These are phyloP conservation scores for Aquilaria yunnanensis DNA, from an alignment of 345 rosid genomes.

Conservation along the genomic window DNA sequence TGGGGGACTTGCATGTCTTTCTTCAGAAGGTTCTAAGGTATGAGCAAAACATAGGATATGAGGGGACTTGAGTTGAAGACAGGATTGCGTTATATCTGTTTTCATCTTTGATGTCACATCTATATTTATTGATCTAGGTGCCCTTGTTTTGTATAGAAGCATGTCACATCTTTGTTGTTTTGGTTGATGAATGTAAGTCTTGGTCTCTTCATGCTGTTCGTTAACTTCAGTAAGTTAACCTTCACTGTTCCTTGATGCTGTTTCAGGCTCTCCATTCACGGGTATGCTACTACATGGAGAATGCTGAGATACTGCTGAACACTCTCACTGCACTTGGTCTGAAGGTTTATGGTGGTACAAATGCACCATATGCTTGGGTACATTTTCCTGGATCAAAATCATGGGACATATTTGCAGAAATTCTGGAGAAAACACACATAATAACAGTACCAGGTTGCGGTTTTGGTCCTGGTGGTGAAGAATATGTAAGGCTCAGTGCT, in stretches of 20 bases:
- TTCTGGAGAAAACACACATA: constrained; percentile 62
- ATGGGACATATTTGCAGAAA: constrained; percentile 65
- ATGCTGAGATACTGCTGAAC: constrained; percentile 45
- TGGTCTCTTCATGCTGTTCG: too few relatives aligned
- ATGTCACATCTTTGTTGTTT: neutral
- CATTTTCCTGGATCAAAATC: constrained; percentile 58
- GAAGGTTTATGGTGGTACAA: constrained; percentile 59
- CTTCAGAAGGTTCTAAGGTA: constrained; percentile 56
- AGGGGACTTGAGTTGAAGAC: neutral
- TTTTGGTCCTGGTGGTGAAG: constrained; percentile 81
- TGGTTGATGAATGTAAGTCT: too few relatives aligned
- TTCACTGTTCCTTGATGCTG: neutral
- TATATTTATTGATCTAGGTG: neutral
- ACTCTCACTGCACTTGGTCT: constrained; percentile 43
- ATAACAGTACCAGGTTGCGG: constrained; percentile 73
- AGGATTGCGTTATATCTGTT: neutral
- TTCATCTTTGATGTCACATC: neutral
- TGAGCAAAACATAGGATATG: neutral
- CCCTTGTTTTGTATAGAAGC: neutral
- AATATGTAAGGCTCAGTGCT: constrained; percentile 64
- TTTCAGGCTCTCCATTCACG: constrained; percentile 32
- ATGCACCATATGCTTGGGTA: constrained; percentile 78
- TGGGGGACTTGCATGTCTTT: constrained; percentile 77
- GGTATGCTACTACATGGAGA: constrained; percentile 56
- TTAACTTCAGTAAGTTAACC: too few relatives aligned